Evolutionary conservation across 2,329 filamentous ascomycete genomes (phyloP).

Genomic region (Diplocarpon mali): DNA sequence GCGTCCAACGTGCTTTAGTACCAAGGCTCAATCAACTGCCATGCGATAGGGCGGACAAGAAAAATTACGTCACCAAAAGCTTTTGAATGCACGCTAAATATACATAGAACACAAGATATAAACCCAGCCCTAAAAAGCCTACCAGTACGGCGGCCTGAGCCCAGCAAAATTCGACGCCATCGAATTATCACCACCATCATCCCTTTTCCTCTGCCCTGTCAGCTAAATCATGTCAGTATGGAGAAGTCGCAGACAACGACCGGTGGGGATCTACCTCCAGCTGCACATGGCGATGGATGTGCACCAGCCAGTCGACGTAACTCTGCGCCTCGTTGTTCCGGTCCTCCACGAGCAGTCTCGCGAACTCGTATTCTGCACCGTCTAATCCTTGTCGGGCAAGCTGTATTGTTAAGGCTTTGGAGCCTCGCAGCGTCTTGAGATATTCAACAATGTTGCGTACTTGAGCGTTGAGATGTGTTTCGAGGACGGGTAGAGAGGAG

Average conservation of each 20-base stretch:
- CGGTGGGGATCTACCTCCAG: constrained; percentile 53
- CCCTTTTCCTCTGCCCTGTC: constrained; percentile 61
- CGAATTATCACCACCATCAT: constrained; percentile 41
- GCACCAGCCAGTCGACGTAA: constrained; percentile 97
- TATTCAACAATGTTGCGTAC: constrained; percentile 90
- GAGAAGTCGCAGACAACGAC: background rate
- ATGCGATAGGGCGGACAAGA: too few species aligned
- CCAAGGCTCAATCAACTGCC: too few species aligned
- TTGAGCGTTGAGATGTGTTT: constrained; percentile 90
- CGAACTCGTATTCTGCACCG: constrained; percentile 94
- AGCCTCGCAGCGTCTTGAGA: constrained; percentile 66
- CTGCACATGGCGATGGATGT: constrained; percentile 86
- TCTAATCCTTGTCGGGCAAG: constrained; percentile 87
- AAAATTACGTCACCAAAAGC: too few species aligned
- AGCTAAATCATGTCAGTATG: constrained; percentile 33
- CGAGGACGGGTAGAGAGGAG: constrained; percentile 67
- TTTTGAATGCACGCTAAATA: constrained; percentile 17
- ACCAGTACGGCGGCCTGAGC: constrained; percentile 50
- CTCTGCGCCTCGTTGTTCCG: constrained; percentile 95
- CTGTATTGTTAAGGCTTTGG: constrained; percentile 81
- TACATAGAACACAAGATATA: constrained; percentile 5
- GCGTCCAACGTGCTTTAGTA: too few species aligned
- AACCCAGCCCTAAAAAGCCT: constrained; percentile 12
- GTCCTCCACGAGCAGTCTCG: constrained; percentile 80
- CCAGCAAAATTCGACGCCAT: constrained; percentile 46